These are phyloP conservation scores for Elongisporangium anandrum DNA, from an alignment of 352 stramenopile species.

Conservation along the genomic window DNA sequence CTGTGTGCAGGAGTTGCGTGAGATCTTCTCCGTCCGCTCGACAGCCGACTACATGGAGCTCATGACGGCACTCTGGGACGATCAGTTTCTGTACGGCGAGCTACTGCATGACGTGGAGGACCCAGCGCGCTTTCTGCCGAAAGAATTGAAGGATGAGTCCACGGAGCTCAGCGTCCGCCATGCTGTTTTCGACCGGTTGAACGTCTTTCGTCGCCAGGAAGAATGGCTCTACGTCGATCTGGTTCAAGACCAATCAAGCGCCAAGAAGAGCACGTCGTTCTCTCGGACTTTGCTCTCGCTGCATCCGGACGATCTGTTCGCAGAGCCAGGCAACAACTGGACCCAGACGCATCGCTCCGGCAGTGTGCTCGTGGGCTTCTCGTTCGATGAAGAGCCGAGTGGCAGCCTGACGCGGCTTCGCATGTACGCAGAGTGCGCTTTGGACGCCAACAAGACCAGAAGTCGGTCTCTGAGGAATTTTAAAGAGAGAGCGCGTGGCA, in stretches of 20 bases:
- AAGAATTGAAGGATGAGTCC: not conserved
- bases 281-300: constrained; percentile 32
- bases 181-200: constrained; percentile 33
- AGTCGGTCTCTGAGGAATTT: not conserved
- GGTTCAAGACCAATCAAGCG: constrained; percentile 12
- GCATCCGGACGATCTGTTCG: constrained; percentile 34
- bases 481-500: constrained; percentile 1
- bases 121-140: not conserved
- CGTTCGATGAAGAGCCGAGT: constrained; percentile 3
- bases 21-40: constrained; percentile 22
- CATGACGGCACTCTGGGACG: constrained; percentile 41
- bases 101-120: constrained; percentile 26
- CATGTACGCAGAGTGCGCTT: constrained; percentile 1
- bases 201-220: constrained; percentile 40
- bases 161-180: constrained; percentile 28
- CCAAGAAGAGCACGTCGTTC: constrained; percentile 17
- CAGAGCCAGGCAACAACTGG: constrained; percentile 24
- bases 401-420: constrained; percentile 3
- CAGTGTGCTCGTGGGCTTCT: constrained; percentile 25
- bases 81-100: constrained; percentile 40
- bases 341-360: constrained; percentile 24
- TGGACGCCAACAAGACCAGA: constrained; percentile 1
- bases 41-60: constrained; percentile 24
- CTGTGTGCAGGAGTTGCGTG: constrained; percentile 32
- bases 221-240: constrained; percentile 44